These are phyloP conservation scores for Pezicula carpinea DNA, from an alignment of 2,329 filamentous ascomycete genomes.

Conservation along the genomic window DNA sequence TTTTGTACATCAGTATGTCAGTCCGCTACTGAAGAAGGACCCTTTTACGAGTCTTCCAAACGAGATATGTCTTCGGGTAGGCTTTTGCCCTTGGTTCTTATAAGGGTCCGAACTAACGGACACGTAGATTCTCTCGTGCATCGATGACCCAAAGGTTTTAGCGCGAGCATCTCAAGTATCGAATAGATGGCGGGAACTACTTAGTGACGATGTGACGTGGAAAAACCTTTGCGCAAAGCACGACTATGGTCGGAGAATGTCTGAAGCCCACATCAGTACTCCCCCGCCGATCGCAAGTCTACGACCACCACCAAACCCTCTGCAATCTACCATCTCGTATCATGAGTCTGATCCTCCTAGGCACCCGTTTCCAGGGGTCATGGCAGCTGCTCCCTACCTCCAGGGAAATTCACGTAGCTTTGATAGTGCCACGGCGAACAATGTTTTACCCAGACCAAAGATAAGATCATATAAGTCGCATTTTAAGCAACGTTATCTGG, in stretches of 20 bases:
- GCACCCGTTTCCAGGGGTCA: constrained; percentile 42
- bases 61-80: constrained; percentile 83
- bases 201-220: constrained; percentile 97
- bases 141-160: constrained; percentile 92
- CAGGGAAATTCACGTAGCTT: constrained; percentile 42
- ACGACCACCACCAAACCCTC: constrained; percentile 24
- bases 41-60: constrained; percentile 90
- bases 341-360: constrained; percentile 12
- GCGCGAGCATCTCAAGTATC: constrained; percentile 96
- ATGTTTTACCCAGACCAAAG: constrained; percentile 47
- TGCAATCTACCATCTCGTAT: constrained; percentile 15
- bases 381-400: constrained; percentile 30
- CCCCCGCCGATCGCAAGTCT: constrained; percentile 13
- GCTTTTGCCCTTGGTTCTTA: constrained; percentile 26
- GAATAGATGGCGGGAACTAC: constrained; percentile 82
- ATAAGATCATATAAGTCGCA: constrained; percentile 88
- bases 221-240: constrained; percentile 96
- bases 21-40: constrained; percentile 90
- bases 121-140: constrained; percentile 81
- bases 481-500: constrained; percentile 96
- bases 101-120: constrained; percentile 7
- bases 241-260: constrained; percentile 66
- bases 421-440: constrained; percentile 43
- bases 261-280: constrained; percentile 26
- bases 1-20: constrained; percentile 95